Conservation (phyloP, 1,139 yeast species). For the Diutina catenulata region DNA sequence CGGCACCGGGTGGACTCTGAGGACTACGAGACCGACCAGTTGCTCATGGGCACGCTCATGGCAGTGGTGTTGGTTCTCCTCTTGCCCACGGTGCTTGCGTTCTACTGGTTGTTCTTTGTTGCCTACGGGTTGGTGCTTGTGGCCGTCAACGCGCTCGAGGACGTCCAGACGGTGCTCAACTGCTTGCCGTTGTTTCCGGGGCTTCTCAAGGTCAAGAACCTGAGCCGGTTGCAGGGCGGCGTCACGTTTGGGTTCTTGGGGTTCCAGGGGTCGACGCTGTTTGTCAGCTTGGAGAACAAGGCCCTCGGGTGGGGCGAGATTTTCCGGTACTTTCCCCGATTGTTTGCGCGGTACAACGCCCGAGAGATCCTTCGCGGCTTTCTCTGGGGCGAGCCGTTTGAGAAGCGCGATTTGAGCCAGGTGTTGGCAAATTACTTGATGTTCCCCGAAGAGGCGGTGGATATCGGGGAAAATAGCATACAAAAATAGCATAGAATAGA, state of each 20-base stretch:
- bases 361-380: background rate
- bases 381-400: background rate
- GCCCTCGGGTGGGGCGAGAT: conserved; percentile 29
- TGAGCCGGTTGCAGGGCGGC: conserved; percentile 87
- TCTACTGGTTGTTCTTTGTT: conserved; percentile 63
- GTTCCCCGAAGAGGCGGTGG: conserved; percentile 2
- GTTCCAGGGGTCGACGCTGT: conserved; percentile 13
- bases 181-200: conserved; percentile 82
- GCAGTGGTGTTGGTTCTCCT: conserved; percentile 72
- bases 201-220: conserved; percentile 67
- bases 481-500: too few species aligned
- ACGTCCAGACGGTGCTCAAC: conserved; percentile 53
- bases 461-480: too few species aligned
- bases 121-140: conserved; percentile 42
- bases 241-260: conserved; percentile 30
- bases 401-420: background rate
- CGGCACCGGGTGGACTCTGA: conserved; percentile 74
- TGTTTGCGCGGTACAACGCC: conserved; percentile 7
- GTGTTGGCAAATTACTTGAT: background rate
- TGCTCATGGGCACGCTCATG: conserved; percentile 76
- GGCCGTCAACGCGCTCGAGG: conserved; percentile 44
- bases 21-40: conserved; percentile 57
- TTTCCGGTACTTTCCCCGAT: conserved; percentile 20
- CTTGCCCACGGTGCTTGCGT: conserved; percentile 79
- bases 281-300: conserved; percentile 24